phyloP scores from a whole-genome alignment of 73 alveolate genomes.

The Tetrahymena malaccensis region DNA sequence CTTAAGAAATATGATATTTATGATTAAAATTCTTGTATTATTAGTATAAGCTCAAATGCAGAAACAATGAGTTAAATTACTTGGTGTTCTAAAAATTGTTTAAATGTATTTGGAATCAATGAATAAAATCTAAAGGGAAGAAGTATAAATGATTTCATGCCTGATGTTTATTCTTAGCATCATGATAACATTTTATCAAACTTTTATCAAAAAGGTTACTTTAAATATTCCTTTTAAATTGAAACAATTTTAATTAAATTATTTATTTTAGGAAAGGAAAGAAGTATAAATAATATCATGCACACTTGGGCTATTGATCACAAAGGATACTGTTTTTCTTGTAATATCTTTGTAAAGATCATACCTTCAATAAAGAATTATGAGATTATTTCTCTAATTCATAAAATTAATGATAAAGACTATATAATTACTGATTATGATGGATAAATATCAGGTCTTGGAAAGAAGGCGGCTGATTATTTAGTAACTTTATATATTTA shows the following conservation, averaged over 20 bases:
- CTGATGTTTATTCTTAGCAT: background rate
- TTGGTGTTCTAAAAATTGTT: slow-evolving; percentile 26
- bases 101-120: slow-evolving; percentile 31
- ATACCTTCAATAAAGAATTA: slow-evolving; percentile 21
- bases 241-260: background rate
- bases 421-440: slow-evolving; percentile 23
- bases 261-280: background rate
- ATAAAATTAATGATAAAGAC: slow-evolving; percentile 27
- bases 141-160: slow-evolving; percentile 31
- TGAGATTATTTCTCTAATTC: slow-evolving; percentile 22
- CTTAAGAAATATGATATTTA: slow-evolving; percentile 16
- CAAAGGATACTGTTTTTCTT: slow-evolving; percentile 8
- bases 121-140: slow-evolving; percentile 5
- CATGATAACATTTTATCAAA: slow-evolving; percentile 1
- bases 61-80: slow-evolving; percentile 14
- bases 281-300: slow-evolving; percentile 7
- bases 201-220: slow-evolving; percentile 10
- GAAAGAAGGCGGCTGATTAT: slow-evolving; percentile 15
- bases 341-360: slow-evolving; percentile 21
- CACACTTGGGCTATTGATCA: slow-evolving; percentile 33
- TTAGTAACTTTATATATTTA: background rate
- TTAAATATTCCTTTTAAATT: background rate
- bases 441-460: slow-evolving; percentile 23
- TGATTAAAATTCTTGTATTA: slow-evolving; percentile 22
- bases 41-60: slow-evolving; percentile 3